Base-by-base conservation (phyloP, 306 rosid genomes). In the Begonia loranthoides region DNA sequence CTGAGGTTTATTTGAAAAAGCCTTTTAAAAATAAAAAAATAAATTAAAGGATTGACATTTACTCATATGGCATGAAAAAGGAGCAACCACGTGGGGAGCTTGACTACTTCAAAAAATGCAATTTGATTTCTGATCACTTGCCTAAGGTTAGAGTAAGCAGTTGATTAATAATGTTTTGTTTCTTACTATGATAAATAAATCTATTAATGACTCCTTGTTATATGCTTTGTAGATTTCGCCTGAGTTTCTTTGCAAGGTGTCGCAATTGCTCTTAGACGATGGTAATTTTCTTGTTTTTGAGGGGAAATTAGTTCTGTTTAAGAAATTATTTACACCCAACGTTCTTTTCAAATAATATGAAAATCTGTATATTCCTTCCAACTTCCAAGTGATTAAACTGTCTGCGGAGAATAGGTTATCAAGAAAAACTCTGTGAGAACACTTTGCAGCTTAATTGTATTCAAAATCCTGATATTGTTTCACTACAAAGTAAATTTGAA, bases 81-180 rank as follows among this genome's bases (percentile, higher is more conserved):
- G 56, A 67, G 15, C 70, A 84, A 77, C 97, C 90, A 5, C 73
- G 81, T 64, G 87, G 87, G 51, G 76, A 67, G 19, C 80, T 88
- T 44, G 76, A 49, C 61, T 58, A 70, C 55, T 61, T 56, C 49
- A 53, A 63, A 34, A 88, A 84, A 62, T 69, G 81, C 59, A 41
- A 52, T 48, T 63, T 88, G 76, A 62, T 79, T 56, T 81, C 83
- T 17, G 70, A 73, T 6, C 54, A 65, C 56, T 17, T 77, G 56
- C 81, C 93, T 5, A 75, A 34, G 58, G 93, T 79, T 41, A 66
- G 73, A 60, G 49, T 12, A 41, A 33, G 17, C 43, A 10, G 10
- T 50, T 61, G 52, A 15, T 6, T 55, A 34, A 33, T 65, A 60
- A 39, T 44, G 41, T 56, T 70, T 56, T 49, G 12, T 15, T 21